These are phyloP conservation scores for Trichoderma sp. DNA, from an alignment of 2,329 filamentous ascomycete species.

Conservation along the genomic window DNA sequence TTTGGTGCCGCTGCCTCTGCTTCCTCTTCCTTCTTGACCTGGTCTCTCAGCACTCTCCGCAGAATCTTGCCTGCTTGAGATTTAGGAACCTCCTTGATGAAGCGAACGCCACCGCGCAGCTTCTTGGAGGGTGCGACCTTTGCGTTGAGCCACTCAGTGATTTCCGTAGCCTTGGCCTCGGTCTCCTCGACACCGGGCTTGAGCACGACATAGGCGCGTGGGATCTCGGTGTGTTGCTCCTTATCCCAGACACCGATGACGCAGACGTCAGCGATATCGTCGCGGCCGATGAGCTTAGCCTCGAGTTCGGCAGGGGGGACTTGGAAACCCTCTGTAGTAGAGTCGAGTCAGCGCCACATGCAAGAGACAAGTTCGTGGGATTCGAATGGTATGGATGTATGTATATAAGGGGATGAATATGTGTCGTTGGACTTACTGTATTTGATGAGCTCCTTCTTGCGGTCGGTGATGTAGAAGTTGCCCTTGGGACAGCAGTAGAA, in stretches of 20 bases:
- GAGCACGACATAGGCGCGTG: constrained; percentile 46
- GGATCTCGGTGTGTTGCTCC: constrained; percentile 63
- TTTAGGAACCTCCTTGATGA: constrained; percentile 67
- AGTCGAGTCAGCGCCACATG: not conserved
- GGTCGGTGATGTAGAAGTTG: constrained; percentile 88
- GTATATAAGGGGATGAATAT: not conserved
- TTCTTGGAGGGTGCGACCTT: constrained; percentile 65
- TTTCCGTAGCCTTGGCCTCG: constrained; percentile 35
- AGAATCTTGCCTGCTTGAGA: constrained; percentile 56
- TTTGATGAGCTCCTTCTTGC: constrained; percentile 66
- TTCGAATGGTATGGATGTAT: too few species aligned
- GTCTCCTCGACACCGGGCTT: constrained; percentile 36
- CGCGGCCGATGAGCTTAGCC: constrained; percentile 43
- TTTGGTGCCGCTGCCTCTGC: constrained; percentile 14
- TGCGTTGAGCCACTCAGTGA: constrained; percentile 43
- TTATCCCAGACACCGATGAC: constrained; percentile 61
- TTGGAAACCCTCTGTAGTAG: constrained; percentile 57
- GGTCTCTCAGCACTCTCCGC: constrained; percentile 48
- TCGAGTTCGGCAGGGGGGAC: constrained; percentile 67
- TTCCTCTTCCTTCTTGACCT: constrained; percentile 35
- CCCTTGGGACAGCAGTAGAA: constrained; percentile 73
- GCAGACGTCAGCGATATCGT: constrained; percentile 55
- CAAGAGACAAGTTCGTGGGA: not conserved
- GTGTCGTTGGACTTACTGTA: constrained; percentile 41
- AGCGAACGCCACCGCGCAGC: constrained; percentile 67